These are phyloP conservation scores for Yamadazyma insecticola DNA, from an alignment of 805 yeast genomes.

Conservation along the genomic window DNA sequence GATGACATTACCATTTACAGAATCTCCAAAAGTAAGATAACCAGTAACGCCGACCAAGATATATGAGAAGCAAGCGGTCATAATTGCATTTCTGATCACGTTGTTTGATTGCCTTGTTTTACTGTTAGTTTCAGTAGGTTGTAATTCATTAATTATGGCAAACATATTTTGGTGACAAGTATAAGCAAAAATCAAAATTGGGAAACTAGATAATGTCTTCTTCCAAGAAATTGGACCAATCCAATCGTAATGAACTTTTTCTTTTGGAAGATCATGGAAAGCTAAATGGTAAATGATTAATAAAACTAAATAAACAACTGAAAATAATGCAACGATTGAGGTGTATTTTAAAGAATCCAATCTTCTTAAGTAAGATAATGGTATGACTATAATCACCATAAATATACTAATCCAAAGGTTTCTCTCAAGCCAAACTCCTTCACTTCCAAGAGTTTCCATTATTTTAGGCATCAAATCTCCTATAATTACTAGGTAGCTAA, in stretches of 20 bases:
- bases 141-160: slow-evolving; percentile 67
- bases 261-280: slow-evolving; percentile 17
- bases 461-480: slow-evolving; percentile 73
- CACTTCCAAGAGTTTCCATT: slow-evolving; percentile 32
- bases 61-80: slow-evolving; percentile 54
- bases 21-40: slow-evolving; percentile 67
- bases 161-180: slow-evolving; percentile 81
- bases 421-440: slow-evolving; percentile 25
- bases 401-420: slow-evolving; percentile 52
- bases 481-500: slow-evolving; percentile 65
- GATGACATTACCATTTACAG: slow-evolving; percentile 62
- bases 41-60: slow-evolving; percentile 63
- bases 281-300: slow-evolving; percentile 49
- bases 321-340: slow-evolving; percentile 62
- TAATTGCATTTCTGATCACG: slow-evolving; percentile 49
- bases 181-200: slow-evolving; percentile 73
- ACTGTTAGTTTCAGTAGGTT: slow-evolving; percentile 31
- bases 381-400: slow-evolving; percentile 52
- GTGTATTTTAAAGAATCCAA: slow-evolving; percentile 69
- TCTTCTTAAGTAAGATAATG: slow-evolving; percentile 56
- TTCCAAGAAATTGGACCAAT: slow-evolving; percentile 39
- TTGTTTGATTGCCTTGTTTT: slow-evolving; percentile 46
- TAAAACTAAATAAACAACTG: slow-evolving; percentile 58
- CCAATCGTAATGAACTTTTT: slow-evolving; percentile 16
- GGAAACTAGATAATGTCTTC: slow-evolving; percentile 55